Evolutionary conservation across 2,329 filamentous ascomycete species (phyloP).

Genomic region (Colletotrichum siamense): DNA sequence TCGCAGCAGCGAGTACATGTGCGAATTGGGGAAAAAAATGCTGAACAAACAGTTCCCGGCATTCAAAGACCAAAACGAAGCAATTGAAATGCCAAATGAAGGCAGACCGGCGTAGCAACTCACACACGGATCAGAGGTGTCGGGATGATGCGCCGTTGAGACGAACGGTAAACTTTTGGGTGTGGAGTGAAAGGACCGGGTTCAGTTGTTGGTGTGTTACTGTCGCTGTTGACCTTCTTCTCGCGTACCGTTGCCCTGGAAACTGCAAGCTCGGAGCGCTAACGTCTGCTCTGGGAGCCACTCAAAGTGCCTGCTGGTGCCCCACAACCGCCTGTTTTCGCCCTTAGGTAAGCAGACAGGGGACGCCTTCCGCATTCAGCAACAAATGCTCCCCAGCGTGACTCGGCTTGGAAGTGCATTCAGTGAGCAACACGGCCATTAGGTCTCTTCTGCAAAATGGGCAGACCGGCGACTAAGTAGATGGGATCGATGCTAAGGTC

Average conservation of each 20-base stretch:
- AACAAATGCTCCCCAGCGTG: not conserved
- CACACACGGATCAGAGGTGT: conserved; percentile 7
- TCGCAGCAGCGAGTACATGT: conserved; percentile 31
- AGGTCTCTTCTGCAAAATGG: not conserved
- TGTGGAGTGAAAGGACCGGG: conserved; percentile 14
- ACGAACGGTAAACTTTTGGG: conserved; percentile 19
- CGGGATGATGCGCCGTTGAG: conserved; percentile 16
- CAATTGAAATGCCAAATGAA: conserved; percentile 30
- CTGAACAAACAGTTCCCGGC: not conserved
- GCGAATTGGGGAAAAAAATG: conserved; percentile 20
- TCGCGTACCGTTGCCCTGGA: conserved; percentile 19
- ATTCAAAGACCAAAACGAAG: conserved; percentile 25
- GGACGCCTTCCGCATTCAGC: not conserved
- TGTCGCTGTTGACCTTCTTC: conserved; percentile 18
- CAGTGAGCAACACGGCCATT: not conserved
- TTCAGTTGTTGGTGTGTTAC: conserved; percentile 5
- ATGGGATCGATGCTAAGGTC: not conserved
- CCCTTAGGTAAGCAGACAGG: not conserved
- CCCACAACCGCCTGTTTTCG: not conserved
- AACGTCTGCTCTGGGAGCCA: not conserved
- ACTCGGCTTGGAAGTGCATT: not conserved
- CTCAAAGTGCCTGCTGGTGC: not conserved
- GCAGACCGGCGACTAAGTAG: not conserved
- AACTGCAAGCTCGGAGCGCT: not conserved
- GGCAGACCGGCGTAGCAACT: conserved; percentile 9